phyloP scores from a whole-genome alignment of 345 rosid species.

The Excoecaria agallocha region DNA sequence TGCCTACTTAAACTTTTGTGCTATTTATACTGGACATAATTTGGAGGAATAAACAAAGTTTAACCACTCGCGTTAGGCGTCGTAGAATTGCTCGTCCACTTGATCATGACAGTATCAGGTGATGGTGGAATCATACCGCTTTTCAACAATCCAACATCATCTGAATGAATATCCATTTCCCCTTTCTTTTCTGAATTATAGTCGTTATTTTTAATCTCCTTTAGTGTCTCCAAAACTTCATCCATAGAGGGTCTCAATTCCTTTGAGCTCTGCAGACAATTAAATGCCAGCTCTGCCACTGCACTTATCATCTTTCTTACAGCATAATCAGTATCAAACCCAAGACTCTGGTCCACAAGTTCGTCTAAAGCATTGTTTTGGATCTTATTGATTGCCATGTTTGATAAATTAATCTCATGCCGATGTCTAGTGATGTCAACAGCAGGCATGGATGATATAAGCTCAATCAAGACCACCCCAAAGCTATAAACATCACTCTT shows the following conservation, averaged over 20 bases:
- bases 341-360: constrained; percentile 68
- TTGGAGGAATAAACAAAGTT: neutral
- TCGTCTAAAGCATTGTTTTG: constrained; percentile 53
- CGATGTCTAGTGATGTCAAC: constrained; percentile 82
- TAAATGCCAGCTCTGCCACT: constrained; percentile 85
- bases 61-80: constrained; percentile 28
- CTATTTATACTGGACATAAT: neutral
- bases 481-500: constrained; percentile 89
- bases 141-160: constrained; percentile 46
- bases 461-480: constrained; percentile 64
- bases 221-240: constrained; percentile 45
- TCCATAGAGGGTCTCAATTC: constrained; percentile 74
- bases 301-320: constrained; percentile 48
- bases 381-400: constrained; percentile 77
- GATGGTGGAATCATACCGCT: constrained; percentile 32
- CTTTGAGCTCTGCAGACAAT: constrained; percentile 63
- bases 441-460: constrained; percentile 77
- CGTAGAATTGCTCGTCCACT: constrained; percentile 49
- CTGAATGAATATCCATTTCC: constrained; percentile 29
- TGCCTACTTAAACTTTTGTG: neutral
- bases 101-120: constrained; percentile 48
- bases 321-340: constrained; percentile 55
- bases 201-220: constrained; percentile 35
- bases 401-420: constrained; percentile 75
- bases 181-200: constrained; percentile 21